Percentiles rank a stretch among this genome's conserved stretches.
These are phyloP conservation scores for Lepraria neglecta DNA, from an alignment of 495 filamentous ascomycete species.

Conservation along the genomic window DNA sequence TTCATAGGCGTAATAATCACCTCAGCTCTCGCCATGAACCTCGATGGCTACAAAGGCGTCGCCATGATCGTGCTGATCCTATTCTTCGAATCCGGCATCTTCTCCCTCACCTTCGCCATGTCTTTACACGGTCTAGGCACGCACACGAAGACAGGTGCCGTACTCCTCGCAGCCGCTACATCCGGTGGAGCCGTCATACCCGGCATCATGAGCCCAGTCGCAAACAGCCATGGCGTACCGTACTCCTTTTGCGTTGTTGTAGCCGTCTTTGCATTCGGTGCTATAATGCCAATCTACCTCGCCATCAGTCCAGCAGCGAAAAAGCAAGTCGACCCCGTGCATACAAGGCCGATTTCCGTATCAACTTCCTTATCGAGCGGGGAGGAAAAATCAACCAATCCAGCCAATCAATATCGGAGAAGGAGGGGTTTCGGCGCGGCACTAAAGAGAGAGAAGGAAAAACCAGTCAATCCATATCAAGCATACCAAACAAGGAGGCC, in stretches of 20 bases:
- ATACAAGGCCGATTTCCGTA: constrained; percentile 1
- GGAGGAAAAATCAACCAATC: no score
- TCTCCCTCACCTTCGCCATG: constrained; percentile 57
- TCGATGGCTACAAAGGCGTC: constrained; percentile 41
- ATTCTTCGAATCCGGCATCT: constrained; percentile 57
- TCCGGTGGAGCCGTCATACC: constrained; percentile 53
- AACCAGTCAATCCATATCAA: constrained; percentile 1
- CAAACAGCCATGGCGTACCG: constrained; percentile 31
- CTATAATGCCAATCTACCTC: constrained; percentile 56
- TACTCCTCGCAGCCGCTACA: constrained; percentile 49
- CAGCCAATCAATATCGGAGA: no score
- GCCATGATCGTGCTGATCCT: constrained; percentile 50
- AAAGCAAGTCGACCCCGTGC: constrained; percentile 54
- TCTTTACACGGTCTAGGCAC: constrained; percentile 54
- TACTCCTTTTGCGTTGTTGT: constrained; percentile 54
- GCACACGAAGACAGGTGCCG: constrained; percentile 54
- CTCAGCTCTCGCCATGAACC: constrained; percentile 49
- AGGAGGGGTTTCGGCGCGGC: no score
- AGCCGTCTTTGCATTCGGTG: constrained; percentile 51
- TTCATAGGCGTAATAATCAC: constrained; percentile 52
- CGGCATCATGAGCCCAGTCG: constrained; percentile 45
- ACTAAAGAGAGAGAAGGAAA: not conserved
- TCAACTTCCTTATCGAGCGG: no score
- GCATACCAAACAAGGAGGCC: constrained; percentile 11
- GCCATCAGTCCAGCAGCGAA: constrained; percentile 51